Evolutionary conservation across 1,284 basidiomycete species (phyloP).

Genomic region (Heterobasidion occidentale): DNA sequence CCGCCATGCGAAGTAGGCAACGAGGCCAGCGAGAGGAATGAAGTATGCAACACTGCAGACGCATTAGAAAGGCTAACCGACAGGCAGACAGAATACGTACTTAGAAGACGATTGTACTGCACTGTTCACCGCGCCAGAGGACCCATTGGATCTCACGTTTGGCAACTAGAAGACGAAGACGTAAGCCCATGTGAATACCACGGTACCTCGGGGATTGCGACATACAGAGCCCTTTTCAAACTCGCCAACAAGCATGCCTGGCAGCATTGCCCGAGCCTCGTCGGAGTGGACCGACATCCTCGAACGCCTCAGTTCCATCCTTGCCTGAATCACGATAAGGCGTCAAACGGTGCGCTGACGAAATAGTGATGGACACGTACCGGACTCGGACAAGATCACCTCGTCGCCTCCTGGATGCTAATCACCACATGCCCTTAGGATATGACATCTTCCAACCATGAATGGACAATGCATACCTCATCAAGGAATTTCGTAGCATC

Average conservation of each 20-base stretch:
- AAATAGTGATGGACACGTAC: constrained; percentile 40
- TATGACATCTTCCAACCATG: background rate
- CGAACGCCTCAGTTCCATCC: constrained; percentile 97
- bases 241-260: constrained; percentile 70
- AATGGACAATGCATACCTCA: constrained; percentile 58
- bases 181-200: background rate
- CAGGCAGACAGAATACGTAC: constrained; percentile 31
- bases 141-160: constrained; percentile 34
- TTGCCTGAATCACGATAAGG: constrained; percentile 41
- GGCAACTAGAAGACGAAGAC: constrained; percentile 5
- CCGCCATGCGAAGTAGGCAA: constrained; percentile 78
- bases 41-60: constrained; percentile 65
- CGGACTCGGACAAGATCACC: constrained; percentile 89
- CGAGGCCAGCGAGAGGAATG: constrained; percentile 65
- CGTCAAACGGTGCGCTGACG: background rate
- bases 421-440: constrained; percentile 3
- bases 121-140: constrained; percentile 28
- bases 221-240: constrained; percentile 67
- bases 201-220: constrained; percentile 11
- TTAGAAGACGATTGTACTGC: constrained; percentile 65
- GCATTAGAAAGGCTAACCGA: constrained; percentile 3
- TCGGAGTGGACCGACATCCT: constrained; percentile 99
- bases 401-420: constrained; percentile 98
- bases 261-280: constrained; percentile 88
- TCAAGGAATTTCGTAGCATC: constrained; percentile 92